A percentile compares a stretch with the other conserved stretches of the same genome.
These are phyloP conservation scores for Acacia melanoxylon DNA, from an alignment of 306 rosid species.

Conservation along the genomic window DNA sequence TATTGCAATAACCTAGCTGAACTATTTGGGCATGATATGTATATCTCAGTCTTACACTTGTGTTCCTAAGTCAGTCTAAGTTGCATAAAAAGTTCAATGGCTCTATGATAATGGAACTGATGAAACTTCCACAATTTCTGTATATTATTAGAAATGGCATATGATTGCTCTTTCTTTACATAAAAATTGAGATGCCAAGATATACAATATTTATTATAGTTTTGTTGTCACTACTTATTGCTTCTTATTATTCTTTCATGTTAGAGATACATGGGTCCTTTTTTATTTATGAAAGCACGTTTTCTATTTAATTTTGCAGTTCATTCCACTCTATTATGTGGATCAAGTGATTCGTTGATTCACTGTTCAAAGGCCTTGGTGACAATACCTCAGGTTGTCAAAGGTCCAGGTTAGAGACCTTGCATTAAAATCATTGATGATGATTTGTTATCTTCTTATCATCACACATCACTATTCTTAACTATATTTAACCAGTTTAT, in stretches of 20 bases:
- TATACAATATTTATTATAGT: neutral
- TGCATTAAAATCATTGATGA: no score
- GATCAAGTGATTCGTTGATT: neutral
- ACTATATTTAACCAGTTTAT: no score
- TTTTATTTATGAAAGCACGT: neutral
- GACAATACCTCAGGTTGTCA: neutral
- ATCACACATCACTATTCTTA: no score
- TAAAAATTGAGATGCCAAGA: neutral
- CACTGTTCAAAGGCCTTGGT: neutral
- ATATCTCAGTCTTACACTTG: neutral
- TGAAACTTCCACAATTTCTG: neutral
- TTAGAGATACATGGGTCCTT: neutral
- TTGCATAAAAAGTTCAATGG: neutral
- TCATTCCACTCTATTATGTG: neutral
- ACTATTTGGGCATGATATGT: constrained; percentile 14
- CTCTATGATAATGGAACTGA: constrained; percentile 1
- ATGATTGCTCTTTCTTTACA: neutral
- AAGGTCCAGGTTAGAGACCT: neutral
- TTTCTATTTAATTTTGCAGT: neutral
- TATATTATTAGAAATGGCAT: neutral
- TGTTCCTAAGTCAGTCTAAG: neutral
- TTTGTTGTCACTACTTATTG: neutral
- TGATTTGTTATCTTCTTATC: no score
- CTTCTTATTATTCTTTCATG: neutral
- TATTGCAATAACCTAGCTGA: constrained; percentile 16